Conservation (phyloP, 768 basidiomycete species). For the Rhizopogon vesiculosus region DNA sequence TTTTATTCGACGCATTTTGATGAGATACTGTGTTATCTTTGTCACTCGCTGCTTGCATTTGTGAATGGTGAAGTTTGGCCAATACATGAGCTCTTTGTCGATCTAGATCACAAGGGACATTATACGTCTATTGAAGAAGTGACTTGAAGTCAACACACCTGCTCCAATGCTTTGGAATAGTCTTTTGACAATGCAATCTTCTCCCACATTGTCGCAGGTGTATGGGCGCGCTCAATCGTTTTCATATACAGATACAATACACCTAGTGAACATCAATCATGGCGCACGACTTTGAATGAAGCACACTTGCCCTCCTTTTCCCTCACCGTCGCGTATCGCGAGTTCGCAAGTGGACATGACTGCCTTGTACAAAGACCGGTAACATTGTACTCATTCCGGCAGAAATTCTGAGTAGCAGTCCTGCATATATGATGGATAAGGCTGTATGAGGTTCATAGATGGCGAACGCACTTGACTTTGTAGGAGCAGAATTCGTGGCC, state of each 20-base stretch:
- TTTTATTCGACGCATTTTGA: slow-evolving; percentile 93
- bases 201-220: slow-evolving; percentile 98
- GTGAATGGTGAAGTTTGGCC: slow-evolving; percentile 96
- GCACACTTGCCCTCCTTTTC: slow-evolving; percentile 79
- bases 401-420: slow-evolving; percentile 95
- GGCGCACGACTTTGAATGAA: not conserved
- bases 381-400: slow-evolving; percentile 97
- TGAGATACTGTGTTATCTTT: slow-evolving; percentile 98
- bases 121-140: not conserved
- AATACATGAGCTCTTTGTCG: slow-evolving; percentile 92
- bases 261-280: slow-evolving; percentile 38
- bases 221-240: slow-evolving; percentile 95
- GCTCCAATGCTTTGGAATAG: slow-evolving; percentile 92
- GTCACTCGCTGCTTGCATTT: slow-evolving; percentile 99
- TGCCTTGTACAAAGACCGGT: slow-evolving; percentile 93
- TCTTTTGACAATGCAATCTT: slow-evolving; percentile 87
- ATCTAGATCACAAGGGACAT: slow-evolving; percentile 52
- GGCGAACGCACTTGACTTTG: slow-evolving; percentile 88
- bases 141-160: slow-evolving; percentile 45
- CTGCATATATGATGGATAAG: slow-evolving; percentile 35
- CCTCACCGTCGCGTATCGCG: slow-evolving; percentile 95
- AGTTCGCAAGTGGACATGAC: slow-evolving; percentile 97
- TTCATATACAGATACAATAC: slow-evolving; percentile 92
- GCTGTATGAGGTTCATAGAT: not conserved
- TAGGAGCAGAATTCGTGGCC: slow-evolving; percentile 97